Evolutionary conservation across 192 early-diverging fungal genomes (phyloP).

Genomic region (Phlyctochytrium arcticum): DNA sequence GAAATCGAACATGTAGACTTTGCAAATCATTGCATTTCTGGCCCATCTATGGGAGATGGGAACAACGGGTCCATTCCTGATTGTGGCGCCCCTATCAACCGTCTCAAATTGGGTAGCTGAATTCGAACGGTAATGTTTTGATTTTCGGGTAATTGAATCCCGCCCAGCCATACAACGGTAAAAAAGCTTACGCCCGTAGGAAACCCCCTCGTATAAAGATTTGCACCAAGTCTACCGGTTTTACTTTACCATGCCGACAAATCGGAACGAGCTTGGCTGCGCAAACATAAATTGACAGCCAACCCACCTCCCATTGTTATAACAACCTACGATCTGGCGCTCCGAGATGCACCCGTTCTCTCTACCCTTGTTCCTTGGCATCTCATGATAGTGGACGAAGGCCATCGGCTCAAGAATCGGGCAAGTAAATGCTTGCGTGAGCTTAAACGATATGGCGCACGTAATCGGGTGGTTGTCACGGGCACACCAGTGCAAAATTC

Average conservation of each 20-base stretch:
- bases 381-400: slow-evolving; percentile 93
- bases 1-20: slow-evolving; percentile 50
- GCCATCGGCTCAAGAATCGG: slow-evolving; percentile 95
- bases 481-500: slow-evolving; percentile 59
- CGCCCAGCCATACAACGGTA: too few relatives aligned
- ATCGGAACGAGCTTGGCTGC: slow-evolving; percentile 65
- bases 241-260: slow-evolving; percentile 80
- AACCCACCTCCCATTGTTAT: slow-evolving; percentile 73
- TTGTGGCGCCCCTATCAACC: slow-evolving; percentile 86
- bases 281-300: slow-evolving; percentile 56
- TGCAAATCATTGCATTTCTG: slow-evolving; percentile 91
- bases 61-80: slow-evolving; percentile 82
- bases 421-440: slow-evolving; percentile 86
- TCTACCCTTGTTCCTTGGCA: slow-evolving; percentile 71
- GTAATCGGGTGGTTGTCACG: slow-evolving; percentile 77
- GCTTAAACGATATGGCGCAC: slow-evolving; percentile 75
- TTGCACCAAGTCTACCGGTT: slow-evolving; percentile 73
- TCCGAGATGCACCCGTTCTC: slow-evolving; percentile 75
- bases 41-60: slow-evolving; percentile 73
- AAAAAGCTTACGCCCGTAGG: too few relatives aligned
- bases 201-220: too few relatives aligned
- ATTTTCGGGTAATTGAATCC: too few relatives aligned
- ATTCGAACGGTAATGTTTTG: slow-evolving; percentile 75
- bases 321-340: slow-evolving; percentile 87
- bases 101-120: slow-evolving; percentile 92